Conservation (phyloP, 176 grass and related monocot genomes). For the Poa pratensis region DNA sequence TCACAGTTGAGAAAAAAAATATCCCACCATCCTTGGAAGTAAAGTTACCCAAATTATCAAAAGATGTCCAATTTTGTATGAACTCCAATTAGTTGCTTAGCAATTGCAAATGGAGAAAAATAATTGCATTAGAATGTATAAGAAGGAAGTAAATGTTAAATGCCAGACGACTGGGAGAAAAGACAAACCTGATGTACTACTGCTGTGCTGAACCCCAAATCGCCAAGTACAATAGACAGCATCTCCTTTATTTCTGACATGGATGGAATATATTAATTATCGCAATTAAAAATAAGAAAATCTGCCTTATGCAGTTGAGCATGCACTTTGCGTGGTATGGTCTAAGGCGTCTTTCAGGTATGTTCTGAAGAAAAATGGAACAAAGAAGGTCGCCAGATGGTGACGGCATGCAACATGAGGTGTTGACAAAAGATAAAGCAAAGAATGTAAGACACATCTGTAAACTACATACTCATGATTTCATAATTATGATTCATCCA, state of each 20-base stretch:
- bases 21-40: neutral
- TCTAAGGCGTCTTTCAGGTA: too few relatives aligned
- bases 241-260: constrained; percentile 93
- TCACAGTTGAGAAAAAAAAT: neutral
- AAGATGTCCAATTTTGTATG: neutral
- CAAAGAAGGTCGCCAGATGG: too few relatives aligned
- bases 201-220: constrained; percentile 84
- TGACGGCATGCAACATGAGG: too few relatives aligned
- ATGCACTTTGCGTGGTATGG: neutral
- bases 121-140: neutral
- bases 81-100: neutral
- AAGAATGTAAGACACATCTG: constrained; percentile 11
- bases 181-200: constrained; percentile 84
- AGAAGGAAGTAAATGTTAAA: constrained; percentile 17
- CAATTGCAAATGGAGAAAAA: constrained; percentile 4
- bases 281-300: constrained; percentile 12
- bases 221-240: constrained; percentile 75
- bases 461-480: neutral
- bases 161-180: constrained; percentile 7
- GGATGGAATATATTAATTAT: constrained; percentile 40
- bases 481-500: neutral
- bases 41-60: neutral
- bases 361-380: too few relatives aligned
- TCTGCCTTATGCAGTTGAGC: neutral
- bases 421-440: constrained; percentile 31